Evolutionary conservation across 2,329 filamentous ascomycete species (phyloP), one percentile per base, ranked within the genome.

Genomic region (Exophiala sp.): DNA sequence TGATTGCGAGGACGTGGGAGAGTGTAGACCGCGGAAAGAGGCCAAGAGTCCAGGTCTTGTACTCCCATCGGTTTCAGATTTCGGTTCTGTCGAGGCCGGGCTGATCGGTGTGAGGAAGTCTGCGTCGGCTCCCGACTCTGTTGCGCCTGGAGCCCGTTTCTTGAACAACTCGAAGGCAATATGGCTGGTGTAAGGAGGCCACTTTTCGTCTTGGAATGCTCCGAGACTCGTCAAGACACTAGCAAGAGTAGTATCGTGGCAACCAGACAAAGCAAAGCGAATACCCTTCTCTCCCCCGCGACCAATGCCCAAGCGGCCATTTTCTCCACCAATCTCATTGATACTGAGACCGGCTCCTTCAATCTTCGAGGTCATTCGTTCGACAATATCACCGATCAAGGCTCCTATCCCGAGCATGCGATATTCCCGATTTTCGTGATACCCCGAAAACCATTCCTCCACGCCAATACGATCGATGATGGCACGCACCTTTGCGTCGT

Each of bases 161-260:
- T 78, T 81, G 73, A 97, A 96, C 55, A 97, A 76, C 68, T 98
- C 93, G 47, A 98, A 74, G 24, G 93, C 90, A 57, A 98, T 78
- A 62, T 94, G 89, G 60, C 86, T 91, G 0, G 91, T 96, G 64
- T 91, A 98, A 0, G 89, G 90, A 1, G 93, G 93, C 93, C 93
- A 98, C 29, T 77, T 76, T 41, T 78, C 79, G 16, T 72, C 72
- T 35, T 86, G 74, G 64, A 88, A 93, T 2, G 86, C 85, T 2
- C 91, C 93, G 5, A 97, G 69, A 58, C 86, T 87, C 13, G 83
- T 73, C 22, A 98, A 72, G 1, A 88, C 73, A 1, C 79, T 86
- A 2, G 88, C 93, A 3, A 98, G 77, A 0, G 93, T 97, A 1
- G 93, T 97, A 64, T 97, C 90, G 68, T 96, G 90, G 63, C 90